Base-by-base conservation (phyloP, 2,329 filamentous ascomycete genomes). In the Aspergillus calidoustus region DNA sequence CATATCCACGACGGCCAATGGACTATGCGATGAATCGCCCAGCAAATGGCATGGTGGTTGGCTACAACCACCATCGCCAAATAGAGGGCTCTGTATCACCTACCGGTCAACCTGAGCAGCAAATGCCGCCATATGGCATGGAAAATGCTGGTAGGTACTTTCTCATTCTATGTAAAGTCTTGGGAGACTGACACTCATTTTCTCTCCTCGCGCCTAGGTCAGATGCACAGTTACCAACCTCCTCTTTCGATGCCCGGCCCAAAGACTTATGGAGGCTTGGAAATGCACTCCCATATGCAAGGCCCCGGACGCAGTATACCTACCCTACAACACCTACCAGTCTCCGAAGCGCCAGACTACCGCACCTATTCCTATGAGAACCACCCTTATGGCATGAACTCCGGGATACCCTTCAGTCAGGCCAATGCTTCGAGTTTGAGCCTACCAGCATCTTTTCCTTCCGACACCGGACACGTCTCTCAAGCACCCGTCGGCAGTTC, bases 261-360 rank as follows among this genome's bases (percentile, higher is more conserved):
- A 7, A 73, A 72, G 55, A 59, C 64, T 22, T 72, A 66, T 63
- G 68, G 59, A 23, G 67, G 61, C 19, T 57, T 73, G 49, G 72
- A 70, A 58, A 69, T 72, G 62, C 66, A 59, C 62, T 68, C 69
- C 13, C 70, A 74, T 46, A 62, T 74, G 46, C 66, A 69, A 50
- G 44, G 65, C 11, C 68, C 70, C 49, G 70, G 69, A 34, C 64
- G 72, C 48, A 70, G 71, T 19, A 68, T 77, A 41, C 62, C 73
- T 1, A 60, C 69, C 4, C 57, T 77, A 25, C 73, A 75, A 46
- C 69, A 71, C 19, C 57, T 71, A n/a, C 71, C 74, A 4, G 71
- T 77, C 34, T 74, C 73, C 17, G 68, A 72, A n/a, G 61, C 73
- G 1, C 69, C 72, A 25, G 74, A 76, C 31, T 78, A 78, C 64